A percentile compares a stretch with the other conserved stretches of the same genome.
Conservation (phyloP, 2,329 filamentous ascomycete genomes). For the Aureobasidium sp. region DNA sequence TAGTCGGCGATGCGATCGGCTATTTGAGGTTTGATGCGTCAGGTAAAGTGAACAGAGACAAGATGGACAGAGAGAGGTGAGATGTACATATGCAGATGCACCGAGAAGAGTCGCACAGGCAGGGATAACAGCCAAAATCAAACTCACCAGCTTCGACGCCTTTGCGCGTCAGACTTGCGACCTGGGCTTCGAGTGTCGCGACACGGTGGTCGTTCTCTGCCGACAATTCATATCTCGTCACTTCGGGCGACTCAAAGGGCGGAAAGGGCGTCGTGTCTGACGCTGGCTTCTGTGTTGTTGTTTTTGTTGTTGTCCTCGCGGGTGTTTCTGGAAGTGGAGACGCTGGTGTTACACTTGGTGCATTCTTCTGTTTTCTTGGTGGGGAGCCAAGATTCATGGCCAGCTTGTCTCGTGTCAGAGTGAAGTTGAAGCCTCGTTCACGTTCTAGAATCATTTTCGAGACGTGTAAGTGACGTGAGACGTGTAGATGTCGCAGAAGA, state of each 20-base stretch:
- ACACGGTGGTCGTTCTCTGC: not conserved
- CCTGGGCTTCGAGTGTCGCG: not conserved
- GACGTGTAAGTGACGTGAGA: not conserved
- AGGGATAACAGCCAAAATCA: conserved; percentile 11
- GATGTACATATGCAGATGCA: conserved; percentile 13
- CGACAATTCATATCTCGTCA: not conserved
- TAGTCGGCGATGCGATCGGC: conserved; percentile 59
- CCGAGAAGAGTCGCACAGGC: not conserved
- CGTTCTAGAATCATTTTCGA: conserved; percentile 5
- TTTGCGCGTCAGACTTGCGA: not conserved
- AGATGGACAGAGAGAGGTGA: not conserved
- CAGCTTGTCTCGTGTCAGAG: conserved; percentile 7
- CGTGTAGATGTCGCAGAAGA: not conserved
- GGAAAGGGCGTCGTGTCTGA: not conserved
- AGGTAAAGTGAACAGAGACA: not conserved
- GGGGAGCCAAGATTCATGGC: conserved; percentile 11
- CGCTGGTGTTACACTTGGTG: not conserved
- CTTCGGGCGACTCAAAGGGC: not conserved
- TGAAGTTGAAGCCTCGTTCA: conserved; percentile 9
- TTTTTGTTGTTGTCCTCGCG: not conserved
- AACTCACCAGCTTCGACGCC: conserved; percentile 9
- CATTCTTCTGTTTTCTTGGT: conserved; percentile 4
- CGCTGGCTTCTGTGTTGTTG: not conserved
- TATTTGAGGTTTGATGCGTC: not conserved
- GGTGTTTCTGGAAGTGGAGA: not conserved